Evolutionary conservation across 768 basidiomycete species (phyloP), one percentile per base, ranked within the genome.

Genomic region (Goffeauzyma gilvescens): DNA sequence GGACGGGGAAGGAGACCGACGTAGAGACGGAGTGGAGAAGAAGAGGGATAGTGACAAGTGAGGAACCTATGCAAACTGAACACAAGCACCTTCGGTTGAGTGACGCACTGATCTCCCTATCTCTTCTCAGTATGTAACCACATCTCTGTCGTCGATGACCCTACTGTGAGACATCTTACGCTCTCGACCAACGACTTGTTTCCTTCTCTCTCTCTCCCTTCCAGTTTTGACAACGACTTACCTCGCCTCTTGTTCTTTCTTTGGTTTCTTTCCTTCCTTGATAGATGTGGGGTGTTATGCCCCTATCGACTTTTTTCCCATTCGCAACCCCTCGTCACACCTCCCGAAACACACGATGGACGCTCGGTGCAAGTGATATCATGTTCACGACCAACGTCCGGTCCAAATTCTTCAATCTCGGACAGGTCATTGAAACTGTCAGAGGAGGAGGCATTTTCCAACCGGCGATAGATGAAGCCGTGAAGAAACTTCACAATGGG

Each of bases 341-440:
- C 12, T 45, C 31, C 7, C 22, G 48, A 30, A 45, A 50, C 30
- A 55, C 59, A 4, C 72, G 89, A 38, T 96, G 89, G 87, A 78
- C 83, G 4, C 71, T 93, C 18, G 89, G 89, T 26, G 85, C 85
- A 8, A 78, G 81, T 6, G 89, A 96, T 44, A 76, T 95, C 57
- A 78, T 90, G 70, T 95, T 93, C 63, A 93, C 83, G 4, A 90
- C 43, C 60, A 87, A 84, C 62, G 51, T 83, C 33, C 76, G 80
- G 68, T 79, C 80, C 0, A 67, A 72, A 41, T 90, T 93, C 68
- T 93, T 96, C 63, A 71, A 76, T 38, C 70, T 75, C 10, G 89
- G 89, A 7, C 89, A 93, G 63, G 84, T 85, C 17, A 69, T 93
- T 43, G 85, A 96, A 63, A 93, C 86, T 0, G 77, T 85, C 57